Conservation (phyloP, 495 filamentous ascomycete genomes). For the Xylaria intraflava region DNA sequence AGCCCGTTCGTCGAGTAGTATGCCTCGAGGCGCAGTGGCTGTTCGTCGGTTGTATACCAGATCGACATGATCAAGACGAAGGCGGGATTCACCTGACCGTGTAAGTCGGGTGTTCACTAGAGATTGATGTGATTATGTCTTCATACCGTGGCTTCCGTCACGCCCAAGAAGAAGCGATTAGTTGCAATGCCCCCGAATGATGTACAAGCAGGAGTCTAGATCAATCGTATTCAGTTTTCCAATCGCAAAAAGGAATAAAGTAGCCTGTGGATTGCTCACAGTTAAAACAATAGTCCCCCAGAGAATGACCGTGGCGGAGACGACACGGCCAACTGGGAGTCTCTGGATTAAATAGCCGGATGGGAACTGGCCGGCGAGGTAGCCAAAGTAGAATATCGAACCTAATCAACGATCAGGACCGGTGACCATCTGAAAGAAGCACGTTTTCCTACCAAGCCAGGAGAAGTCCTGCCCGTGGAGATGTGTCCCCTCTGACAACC, state of each 20-base stretch:
- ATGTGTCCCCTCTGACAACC: constrained; percentile 45
- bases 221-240: constrained; percentile 31
- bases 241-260: too few species aligned
- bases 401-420: constrained; percentile 1
- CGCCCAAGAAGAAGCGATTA: constrained; percentile 48
- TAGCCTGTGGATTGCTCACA: too few species aligned
- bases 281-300: constrained; percentile 10
- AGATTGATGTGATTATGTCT: not conserved
- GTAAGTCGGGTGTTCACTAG: not conserved
- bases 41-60: constrained; percentile 50
- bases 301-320: constrained; percentile 30
- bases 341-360: constrained; percentile 48
- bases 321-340: constrained; percentile 46
- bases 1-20: constrained; percentile 54
- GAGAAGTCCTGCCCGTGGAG: constrained; percentile 52
- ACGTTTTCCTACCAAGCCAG: constrained; percentile 30
- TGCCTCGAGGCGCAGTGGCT: constrained; percentile 47
- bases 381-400: constrained; percentile 22
- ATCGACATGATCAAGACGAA: constrained; percentile 53
- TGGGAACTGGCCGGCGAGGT: constrained; percentile 47
- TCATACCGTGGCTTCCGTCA: constrained; percentile 45
- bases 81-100: constrained; percentile 41
- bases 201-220: constrained; percentile 42
- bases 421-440: constrained; percentile 7
- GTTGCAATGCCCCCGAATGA: constrained; percentile 45